Evolutionary conservation across 345 rosid species (phyloP).

Genomic region (Carallia pectinifolia): DNA sequence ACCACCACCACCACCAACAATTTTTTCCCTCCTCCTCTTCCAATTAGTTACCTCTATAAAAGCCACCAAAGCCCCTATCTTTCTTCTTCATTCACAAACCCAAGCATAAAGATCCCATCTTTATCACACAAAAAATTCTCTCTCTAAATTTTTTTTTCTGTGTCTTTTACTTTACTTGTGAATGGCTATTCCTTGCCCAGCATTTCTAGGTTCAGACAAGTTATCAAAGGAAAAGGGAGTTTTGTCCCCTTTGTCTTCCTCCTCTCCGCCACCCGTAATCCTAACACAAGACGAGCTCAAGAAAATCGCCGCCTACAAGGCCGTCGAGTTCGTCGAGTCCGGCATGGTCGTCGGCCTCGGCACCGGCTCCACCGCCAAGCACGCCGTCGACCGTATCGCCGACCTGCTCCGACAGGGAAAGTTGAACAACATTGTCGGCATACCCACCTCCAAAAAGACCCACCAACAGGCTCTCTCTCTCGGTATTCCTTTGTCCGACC

Average conservation of each 20-base stretch:
- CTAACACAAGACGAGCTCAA: conserved; percentile 79
- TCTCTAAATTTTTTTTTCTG: background rate
- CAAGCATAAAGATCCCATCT: background rate
- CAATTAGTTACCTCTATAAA: background rate
- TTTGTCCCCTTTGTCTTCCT: background rate
- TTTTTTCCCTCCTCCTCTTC: background rate
- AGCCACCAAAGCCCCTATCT: background rate
- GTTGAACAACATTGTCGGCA: conserved; percentile 61
- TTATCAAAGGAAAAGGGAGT: background rate
- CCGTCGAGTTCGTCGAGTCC: conserved; percentile 85
- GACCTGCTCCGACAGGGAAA: conserved; percentile 72
- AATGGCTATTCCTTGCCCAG: conserved; percentile 12
- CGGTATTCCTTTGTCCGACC: conserved; percentile 79
- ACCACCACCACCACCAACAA: too few species aligned
- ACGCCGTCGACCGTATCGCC: conserved; percentile 90
- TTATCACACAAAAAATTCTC: background rate
- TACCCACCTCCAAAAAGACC: conserved; percentile 82
- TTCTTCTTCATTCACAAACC: background rate
- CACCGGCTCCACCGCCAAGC: conserved; percentile 94
- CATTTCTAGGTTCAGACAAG: conserved; percentile 6
- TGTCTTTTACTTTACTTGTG: background rate
- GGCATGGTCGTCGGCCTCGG: conserved; percentile 99
- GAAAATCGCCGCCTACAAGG: conserved; percentile 79
- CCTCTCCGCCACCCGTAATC: conserved; percentile 28
- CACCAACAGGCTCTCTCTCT: conserved; percentile 74